phyloP scores from a whole-genome alignment of 2,329 filamentous ascomycete species.

The Penicillium sp. region DNA sequence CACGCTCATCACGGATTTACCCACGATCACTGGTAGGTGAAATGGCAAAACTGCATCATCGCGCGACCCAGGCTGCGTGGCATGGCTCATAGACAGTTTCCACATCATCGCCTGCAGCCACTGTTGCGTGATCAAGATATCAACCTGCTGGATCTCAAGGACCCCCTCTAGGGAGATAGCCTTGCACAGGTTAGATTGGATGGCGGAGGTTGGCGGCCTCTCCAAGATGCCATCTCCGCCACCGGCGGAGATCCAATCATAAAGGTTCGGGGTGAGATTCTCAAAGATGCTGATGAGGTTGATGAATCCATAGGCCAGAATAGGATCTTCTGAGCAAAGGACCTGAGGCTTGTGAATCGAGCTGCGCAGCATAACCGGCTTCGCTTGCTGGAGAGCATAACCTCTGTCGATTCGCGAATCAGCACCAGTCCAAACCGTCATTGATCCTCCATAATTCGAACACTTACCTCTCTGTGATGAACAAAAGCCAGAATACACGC shows the following conservation, averaged over 20 bases:
- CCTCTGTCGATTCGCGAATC: conserved; percentile 47
- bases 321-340: conserved; percentile 55
- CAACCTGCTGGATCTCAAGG: conserved; percentile 66
- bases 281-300: conserved; percentile 43
- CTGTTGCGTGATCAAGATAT: conserved; percentile 67
- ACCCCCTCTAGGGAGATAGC: conserved; percentile 55
- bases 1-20: conserved; percentile 63
- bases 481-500: conserved; percentile 70
- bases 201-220: conserved; percentile 37
- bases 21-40: conserved; percentile 62
- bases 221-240: conserved; percentile 31
- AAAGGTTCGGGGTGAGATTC: conserved; percentile 37
- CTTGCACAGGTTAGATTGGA: conserved; percentile 54
- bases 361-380: conserved; percentile 67
- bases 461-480: conserved; percentile 65
- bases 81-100: conserved; percentile 67
- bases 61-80: conserved; percentile 57
- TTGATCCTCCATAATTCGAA: background rate
- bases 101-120: conserved; percentile 71
- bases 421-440: background rate
- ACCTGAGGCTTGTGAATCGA: conserved; percentile 63
- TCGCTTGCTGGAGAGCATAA: conserved; percentile 68
- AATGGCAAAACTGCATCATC: conserved; percentile 60
- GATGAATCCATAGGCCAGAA: conserved; percentile 41
- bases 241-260: conserved; percentile 40